phyloP scores from a whole-genome alignment of 352 stramenopile species.

The Pythium coloratum region DNA sequence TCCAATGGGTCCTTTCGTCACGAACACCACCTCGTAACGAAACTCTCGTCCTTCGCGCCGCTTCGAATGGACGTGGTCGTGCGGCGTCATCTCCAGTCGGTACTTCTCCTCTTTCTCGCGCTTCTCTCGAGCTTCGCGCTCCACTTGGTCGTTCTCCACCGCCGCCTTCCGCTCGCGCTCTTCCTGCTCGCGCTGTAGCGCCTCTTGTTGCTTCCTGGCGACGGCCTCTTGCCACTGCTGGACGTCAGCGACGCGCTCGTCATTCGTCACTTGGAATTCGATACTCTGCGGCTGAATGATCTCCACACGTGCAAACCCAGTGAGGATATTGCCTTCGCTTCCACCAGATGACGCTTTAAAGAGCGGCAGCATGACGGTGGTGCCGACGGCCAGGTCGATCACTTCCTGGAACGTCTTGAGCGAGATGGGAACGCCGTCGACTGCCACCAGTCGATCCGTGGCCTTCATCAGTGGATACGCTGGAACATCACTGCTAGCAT shows the following conservation, averaged over 20 bases:
- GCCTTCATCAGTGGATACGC: conserved; percentile 29
- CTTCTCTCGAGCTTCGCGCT: conserved; percentile 33
- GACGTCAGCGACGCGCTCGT: conserved; percentile 34
- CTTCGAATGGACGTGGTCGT: conserved; percentile 40
- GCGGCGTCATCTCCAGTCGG: conserved; percentile 55
- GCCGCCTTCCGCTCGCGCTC: conserved; percentile 36
- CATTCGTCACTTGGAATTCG: conserved; percentile 47
- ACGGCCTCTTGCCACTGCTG: conserved; percentile 35
- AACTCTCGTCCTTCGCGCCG: conserved; percentile 53
- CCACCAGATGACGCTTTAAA: conserved; percentile 34
- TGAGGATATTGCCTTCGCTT: conserved; percentile 37
- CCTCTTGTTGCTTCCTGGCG: conserved; percentile 29
- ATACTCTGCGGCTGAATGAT: conserved; percentile 50
- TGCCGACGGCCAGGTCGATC: conserved; percentile 41
- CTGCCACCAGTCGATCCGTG: conserved; percentile 47
- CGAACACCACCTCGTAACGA: conserved; percentile 66
- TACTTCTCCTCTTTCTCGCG: conserved; percentile 47
- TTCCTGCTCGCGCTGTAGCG: conserved; percentile 34
- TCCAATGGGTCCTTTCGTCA: conserved; percentile 51
- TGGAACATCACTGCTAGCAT: conserved; percentile 6
- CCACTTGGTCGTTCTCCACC: conserved; percentile 36
- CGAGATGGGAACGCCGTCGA: conserved; percentile 47
- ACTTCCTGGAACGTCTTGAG: conserved; percentile 46
- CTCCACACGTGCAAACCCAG: conserved; percentile 61
- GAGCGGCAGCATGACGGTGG: conserved; percentile 45